Evolutionary conservation across 805 yeast genomes (phyloP), one percentile per base, ranked within the genome.

Genomic region (Schwanniomyces yamadae): DNA sequence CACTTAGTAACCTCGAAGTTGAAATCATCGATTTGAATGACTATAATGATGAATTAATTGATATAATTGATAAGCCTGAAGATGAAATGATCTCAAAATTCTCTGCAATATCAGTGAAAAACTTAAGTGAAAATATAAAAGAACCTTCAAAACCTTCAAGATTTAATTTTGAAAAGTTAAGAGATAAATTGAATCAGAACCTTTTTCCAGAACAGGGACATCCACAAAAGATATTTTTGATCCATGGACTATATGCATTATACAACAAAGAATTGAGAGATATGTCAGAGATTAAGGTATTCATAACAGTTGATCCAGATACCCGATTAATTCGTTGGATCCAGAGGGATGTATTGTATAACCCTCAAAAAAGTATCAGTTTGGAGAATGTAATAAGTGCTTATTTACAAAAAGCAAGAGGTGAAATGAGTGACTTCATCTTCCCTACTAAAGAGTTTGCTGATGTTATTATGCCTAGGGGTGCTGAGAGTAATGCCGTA

Each of bases 231-330:
- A 48, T 66, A 23, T 45, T 57, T 28, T 47, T 89, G 5, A 72
- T 88, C 1, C 81, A 81, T 42, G 97, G 98, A 2, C 63, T 83
- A 13, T 90, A 90, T 52, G 91, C 95, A 0, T 66, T 90, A 16
- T 84, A 78, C 51, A 82, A 86, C 54, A 61, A 63, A 29, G 65
- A 64, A 13, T 57, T 90, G 8, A 60, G 84, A 23, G 63, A 64
- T 8, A 42, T 73, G 50, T 80, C 90, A 0, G 68, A 77, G 1
- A 66, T 89, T 45, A 82, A 78, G 51, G 77, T 90, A 2, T 90
- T 82, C 48, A 70, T 90, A 11, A 93, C 86, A 46, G 75, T 88
- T 42, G 97, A 90, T 58, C 79, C 91, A 1, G 98, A 90, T 57
- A 78, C 84, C 4, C 63, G 96, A 36, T 63, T 90, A 26, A 80